Evolutionary conservation across 768 basidiomycete species (phyloP), one percentile per base, ranked within the genome.

Genomic region (Pleurotus salmoneostramineus): DNA sequence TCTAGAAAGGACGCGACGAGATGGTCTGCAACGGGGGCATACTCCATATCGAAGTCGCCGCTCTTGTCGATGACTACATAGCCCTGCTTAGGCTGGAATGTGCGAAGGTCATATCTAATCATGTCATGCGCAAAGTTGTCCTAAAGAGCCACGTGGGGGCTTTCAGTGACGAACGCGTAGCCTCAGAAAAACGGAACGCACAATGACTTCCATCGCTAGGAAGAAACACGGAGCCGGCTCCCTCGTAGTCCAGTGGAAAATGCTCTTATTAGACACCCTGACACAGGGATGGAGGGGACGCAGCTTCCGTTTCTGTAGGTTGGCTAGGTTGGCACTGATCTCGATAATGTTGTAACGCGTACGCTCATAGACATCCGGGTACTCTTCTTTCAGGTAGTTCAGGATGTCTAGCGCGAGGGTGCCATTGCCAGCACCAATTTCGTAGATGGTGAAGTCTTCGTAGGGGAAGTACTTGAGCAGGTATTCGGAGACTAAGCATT

Each of bases 51-150:
- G 65, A 93, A 97, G 63, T 97, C 93, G 58, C 94, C 93, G 0
- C 83, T 73, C 12, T 80, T 75, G 71, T 93, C 88, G 61, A 97
- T 78, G 10, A 88, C 82, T 14, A 98, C 87, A 11, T 92, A 63
- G 21, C 87, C 91, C 69, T 99, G 95, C 49, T 89, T 84, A 0
- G 97, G 95, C 63, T 87, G 76, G 59, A 93, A 77, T 2, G 90
- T 91, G 31, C 79, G 74, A 46, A 90, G 73, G 67, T 95, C 89
- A 66, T 98, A 98, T 35, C 96, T 90, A 43, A 99, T 81, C 64
- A 96, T 80, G 67, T 99, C 97, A 68, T 98, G 96, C 1, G 94
- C 89, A 64, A 98, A 96, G 71, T 99, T 99, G 72, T 98, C 96
- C 89, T 93, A 56, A 4, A 40, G 6, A 15, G 50, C 10, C 15